These are phyloP conservation scores for Alternaria gaisen DNA, from an alignment of 2,329 filamentous ascomycete species.

Conservation along the genomic window DNA sequence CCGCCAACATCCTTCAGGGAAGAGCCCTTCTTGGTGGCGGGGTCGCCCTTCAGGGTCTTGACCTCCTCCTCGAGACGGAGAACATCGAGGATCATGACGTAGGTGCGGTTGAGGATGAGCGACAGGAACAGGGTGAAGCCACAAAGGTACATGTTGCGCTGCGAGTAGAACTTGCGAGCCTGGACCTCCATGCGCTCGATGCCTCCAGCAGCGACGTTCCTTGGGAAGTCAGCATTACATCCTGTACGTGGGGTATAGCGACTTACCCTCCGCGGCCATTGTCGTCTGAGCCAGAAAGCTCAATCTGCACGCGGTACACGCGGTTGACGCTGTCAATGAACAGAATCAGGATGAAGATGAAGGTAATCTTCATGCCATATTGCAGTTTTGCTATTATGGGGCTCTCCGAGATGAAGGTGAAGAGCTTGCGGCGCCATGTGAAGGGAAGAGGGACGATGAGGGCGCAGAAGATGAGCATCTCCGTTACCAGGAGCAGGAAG, in stretches of 20 bases:
- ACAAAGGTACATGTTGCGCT: slow-evolving; percentile 99
- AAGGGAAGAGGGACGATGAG: slow-evolving; percentile 90
- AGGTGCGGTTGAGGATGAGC: slow-evolving; percentile 98
- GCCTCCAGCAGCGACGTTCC: slow-evolving; percentile 73
- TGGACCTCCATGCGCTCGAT: slow-evolving; percentile 98
- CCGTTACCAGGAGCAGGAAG: slow-evolving; percentile 80
- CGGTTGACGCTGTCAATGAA: slow-evolving; percentile 97
- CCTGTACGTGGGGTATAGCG: not conserved
- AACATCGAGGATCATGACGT: slow-evolving; percentile 93
- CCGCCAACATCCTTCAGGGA: slow-evolving; percentile 75
- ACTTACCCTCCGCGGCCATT: slow-evolving; percentile 62
- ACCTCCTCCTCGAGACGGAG: slow-evolving; percentile 93
- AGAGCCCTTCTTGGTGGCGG: slow-evolving; percentile 69
- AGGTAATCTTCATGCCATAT: slow-evolving; percentile 98
- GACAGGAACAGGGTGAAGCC: slow-evolving; percentile 99
- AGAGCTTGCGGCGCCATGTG: slow-evolving; percentile 82
- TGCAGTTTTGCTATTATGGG: slow-evolving; percentile 87
- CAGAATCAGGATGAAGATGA: slow-evolving; percentile 98
- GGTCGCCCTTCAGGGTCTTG: slow-evolving; percentile 78
- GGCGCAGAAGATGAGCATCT: slow-evolving; percentile 83
- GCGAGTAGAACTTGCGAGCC: slow-evolving; percentile 99
- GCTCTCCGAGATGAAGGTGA: slow-evolving; percentile 95
- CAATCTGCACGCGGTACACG: slow-evolving; percentile 94
- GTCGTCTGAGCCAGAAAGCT: slow-evolving; percentile 78
- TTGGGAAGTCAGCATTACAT: slow-evolving; percentile 19